Percentiles rank a stretch among this genome's conserved stretches.
These are phyloP conservation scores for Lactarius hengduanensis DNA, from an alignment of 768 basidiomycete species.

Conservation along the genomic window DNA sequence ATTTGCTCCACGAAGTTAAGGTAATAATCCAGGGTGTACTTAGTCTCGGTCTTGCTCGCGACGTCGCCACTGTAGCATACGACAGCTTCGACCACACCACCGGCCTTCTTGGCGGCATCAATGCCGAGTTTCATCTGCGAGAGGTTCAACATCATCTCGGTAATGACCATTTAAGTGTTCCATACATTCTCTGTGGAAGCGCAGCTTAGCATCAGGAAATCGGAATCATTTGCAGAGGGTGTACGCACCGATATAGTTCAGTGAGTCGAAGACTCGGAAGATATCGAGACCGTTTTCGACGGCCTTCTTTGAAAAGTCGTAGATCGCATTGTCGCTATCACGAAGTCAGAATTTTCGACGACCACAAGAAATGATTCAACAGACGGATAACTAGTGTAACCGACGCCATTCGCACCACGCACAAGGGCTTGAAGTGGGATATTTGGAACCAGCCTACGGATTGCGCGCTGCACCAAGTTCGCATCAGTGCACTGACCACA, in stretches of 20 bases:
- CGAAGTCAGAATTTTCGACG: slow-evolving; percentile 11
- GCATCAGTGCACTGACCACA: slow-evolving; percentile 9
- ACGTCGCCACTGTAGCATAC: slow-evolving; percentile 99
- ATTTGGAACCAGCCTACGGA: slow-evolving; percentile 95
- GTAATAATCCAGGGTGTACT: slow-evolving; percentile 98
- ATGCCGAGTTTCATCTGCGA: slow-evolving; percentile 93
- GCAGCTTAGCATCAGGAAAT: slow-evolving; percentile 11
- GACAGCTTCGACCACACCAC: slow-evolving; percentile 95
- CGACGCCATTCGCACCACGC: slow-evolving; percentile 98
- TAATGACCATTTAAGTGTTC: slow-evolving; percentile 30
- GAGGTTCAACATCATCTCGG: slow-evolving; percentile 5
- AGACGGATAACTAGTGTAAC: slow-evolving; percentile 97
- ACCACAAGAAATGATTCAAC: slow-evolving; percentile 56
- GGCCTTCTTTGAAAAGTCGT: slow-evolving; percentile 99
- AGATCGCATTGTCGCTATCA: slow-evolving; percentile 92
- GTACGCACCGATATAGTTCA: slow-evolving; percentile 92
- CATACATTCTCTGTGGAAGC: slow-evolving; percentile 60
- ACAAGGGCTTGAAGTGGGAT: slow-evolving; percentile 98
- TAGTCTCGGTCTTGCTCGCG: slow-evolving; percentile 89
- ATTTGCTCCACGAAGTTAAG: slow-evolving; percentile 93
- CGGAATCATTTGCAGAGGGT: too few relatives aligned
- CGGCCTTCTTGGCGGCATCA: slow-evolving; percentile 99
- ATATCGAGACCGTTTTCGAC: slow-evolving; percentile 99
- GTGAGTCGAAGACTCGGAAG: slow-evolving; percentile 98
- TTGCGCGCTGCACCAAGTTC: slow-evolving; percentile 57